A percentile compares a stretch with the other conserved stretches of the same genome.
Evolutionary conservation across 768 basidiomycete genomes (phyloP).

Genomic region (Naganishia kalamii): DNA sequence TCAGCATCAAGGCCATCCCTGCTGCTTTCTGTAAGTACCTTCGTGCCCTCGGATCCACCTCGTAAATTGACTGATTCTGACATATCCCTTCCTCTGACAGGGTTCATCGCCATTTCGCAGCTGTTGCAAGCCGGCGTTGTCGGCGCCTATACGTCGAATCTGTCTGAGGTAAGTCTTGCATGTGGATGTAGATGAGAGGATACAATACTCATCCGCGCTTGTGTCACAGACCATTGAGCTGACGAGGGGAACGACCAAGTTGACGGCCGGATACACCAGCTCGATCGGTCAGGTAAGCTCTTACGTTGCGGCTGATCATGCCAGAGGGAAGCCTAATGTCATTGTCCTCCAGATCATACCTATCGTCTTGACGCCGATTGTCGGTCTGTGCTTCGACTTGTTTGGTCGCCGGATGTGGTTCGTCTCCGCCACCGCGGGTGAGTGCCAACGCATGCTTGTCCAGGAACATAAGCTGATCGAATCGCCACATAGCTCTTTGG

Average conservation of each 20-base stretch:
- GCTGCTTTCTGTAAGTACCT: slow-evolving; percentile 21
- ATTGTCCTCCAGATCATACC: slow-evolving; percentile 31
- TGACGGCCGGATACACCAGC: slow-evolving; percentile 44
- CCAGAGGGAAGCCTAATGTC: no score
- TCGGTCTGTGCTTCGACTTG: slow-evolving; percentile 40
- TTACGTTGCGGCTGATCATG: neutral
- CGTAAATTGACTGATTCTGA: neutral
- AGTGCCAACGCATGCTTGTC: neutral
- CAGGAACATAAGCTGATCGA: no score
- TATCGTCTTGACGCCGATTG: slow-evolving; percentile 41
- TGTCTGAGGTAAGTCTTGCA: slow-evolving; percentile 37
- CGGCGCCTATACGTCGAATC: slow-evolving; percentile 38
- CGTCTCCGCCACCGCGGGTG: slow-evolving; percentile 33
- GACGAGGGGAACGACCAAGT: slow-evolving; percentile 36
- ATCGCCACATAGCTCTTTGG: slow-evolving; percentile 28
- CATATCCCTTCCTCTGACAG: neutral
- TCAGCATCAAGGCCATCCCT: slow-evolving; percentile 19
- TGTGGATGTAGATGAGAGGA: no score
- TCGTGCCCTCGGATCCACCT: neutral
- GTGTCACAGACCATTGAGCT: slow-evolving; percentile 30
- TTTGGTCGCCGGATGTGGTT: slow-evolving; percentile 40
- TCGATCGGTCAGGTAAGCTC: slow-evolving; percentile 28
- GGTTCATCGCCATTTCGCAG: slow-evolving; percentile 25
- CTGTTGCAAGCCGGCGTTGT: slow-evolving; percentile 39
- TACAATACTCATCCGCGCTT: neutral